Conservation (phyloP, 2,329 filamentous ascomycete species). For the Verticillium dahliae region DNA sequence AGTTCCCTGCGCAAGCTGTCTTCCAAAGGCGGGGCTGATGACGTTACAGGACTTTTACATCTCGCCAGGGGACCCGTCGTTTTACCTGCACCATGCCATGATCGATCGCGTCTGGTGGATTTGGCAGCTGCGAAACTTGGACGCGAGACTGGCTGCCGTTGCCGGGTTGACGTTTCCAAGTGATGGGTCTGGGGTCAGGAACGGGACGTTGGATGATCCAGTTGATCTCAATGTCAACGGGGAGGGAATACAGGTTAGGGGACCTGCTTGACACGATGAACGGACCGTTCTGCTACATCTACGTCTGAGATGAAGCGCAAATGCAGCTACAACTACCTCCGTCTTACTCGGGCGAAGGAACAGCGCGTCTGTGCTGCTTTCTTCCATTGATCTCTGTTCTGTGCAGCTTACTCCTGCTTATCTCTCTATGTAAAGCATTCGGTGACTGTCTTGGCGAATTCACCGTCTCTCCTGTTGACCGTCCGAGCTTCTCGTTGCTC, state of each 20-base stretch:
- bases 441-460: no score
- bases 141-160: neutral
- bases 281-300: neutral
- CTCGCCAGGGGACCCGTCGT: slow-evolving; percentile 21
- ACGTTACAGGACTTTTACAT: slow-evolving; percentile 17
- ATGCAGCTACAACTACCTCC: neutral
- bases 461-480: no score
- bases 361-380: neutral
- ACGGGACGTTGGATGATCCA: neutral
- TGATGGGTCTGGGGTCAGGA: neutral
- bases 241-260: neutral
- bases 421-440: no score
- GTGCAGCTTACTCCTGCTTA: no score
- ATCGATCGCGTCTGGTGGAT: slow-evolving; percentile 20
- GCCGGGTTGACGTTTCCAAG: neutral
- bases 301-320: neutral
- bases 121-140: slow-evolving; percentile 17
- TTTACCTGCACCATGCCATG: slow-evolving; percentile 20
- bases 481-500: no score
- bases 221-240: neutral
- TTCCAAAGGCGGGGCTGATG: neutral
- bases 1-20: neutral
- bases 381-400: no score
- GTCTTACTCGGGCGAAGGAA: neutral
- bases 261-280: neutral